Conservation (phyloP, 1,284 basidiomycete genomes). For the Thecaphora thlaspeos region DNA sequence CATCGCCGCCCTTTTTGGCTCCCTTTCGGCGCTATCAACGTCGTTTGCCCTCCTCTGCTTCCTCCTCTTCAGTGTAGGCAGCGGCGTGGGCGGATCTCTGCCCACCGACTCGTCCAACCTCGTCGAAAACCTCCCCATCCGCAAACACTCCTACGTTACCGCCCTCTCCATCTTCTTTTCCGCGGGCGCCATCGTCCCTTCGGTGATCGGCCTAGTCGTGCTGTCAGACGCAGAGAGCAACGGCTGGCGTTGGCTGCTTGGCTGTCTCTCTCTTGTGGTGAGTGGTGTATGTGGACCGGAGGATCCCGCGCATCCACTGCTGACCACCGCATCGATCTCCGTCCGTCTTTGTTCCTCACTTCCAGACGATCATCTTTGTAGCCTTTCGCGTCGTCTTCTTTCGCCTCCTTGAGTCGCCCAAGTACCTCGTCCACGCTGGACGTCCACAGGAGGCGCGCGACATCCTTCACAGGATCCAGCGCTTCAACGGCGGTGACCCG, state of each 20-base stretch:
- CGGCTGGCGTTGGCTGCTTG: conserved; percentile 37
- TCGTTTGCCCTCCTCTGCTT: conserved; percentile 73
- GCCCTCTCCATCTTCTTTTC: conserved; percentile 80
- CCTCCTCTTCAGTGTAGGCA: conserved; percentile 81
- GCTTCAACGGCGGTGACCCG: conserved; percentile 31
- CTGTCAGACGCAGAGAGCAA: conserved; percentile 18
- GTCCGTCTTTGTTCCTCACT: conserved; percentile 52
- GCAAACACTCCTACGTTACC: conserved; percentile 87
- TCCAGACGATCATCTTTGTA: conserved; percentile 77
- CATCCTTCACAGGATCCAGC: conserved; percentile 42
- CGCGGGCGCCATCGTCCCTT: conserved; percentile 35
- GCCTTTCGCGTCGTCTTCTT: conserved; percentile 78
- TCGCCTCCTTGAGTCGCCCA: conserved; percentile 84
- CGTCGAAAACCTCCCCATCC: conserved; percentile 87
- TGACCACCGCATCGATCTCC: background rate
- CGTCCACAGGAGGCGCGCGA: conserved; percentile 39
- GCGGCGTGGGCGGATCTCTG: conserved; percentile 79
- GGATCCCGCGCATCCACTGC: background rate
- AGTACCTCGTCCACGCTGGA: conserved; percentile 44
- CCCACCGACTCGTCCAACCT: conserved; percentile 93
- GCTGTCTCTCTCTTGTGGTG: conserved; percentile 18
- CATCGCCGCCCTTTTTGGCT: conserved; percentile 83
- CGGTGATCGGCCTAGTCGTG: conserved; percentile 28
- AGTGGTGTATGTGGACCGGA: background rate
- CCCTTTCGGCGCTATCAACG: conserved; percentile 74